These are phyloP conservation scores for Saccharomyces hybrid DNA, from an alignment of 1,139 yeast genomes.

Conservation along the genomic window DNA sequence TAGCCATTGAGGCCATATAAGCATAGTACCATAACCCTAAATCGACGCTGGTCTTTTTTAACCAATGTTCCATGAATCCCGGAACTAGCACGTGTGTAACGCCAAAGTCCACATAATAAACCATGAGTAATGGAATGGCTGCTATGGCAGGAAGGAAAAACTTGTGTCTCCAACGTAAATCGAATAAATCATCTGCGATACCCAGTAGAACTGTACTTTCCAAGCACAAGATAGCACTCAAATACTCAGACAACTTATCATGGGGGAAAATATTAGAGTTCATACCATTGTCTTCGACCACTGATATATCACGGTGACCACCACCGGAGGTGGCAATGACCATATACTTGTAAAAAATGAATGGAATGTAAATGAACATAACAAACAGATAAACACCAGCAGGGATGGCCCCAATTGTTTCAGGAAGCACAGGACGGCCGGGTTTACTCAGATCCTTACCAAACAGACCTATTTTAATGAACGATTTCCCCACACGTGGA, in stretches of 20 bases:
- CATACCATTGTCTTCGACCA: constrained; percentile 8
- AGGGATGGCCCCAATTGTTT: constrained; percentile 82
- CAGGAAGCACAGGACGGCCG: constrained; percentile 68
- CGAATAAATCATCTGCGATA: constrained; percentile 88
- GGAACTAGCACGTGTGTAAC: constrained; percentile 89
- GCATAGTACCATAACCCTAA: constrained; percentile 71
- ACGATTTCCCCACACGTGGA: constrained; percentile 58
- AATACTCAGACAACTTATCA: constrained; percentile 72
- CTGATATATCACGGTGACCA: constrained; percentile 40
- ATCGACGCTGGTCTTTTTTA: constrained; percentile 48
- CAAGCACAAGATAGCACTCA: constrained; percentile 75
- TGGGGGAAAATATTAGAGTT: constrained; percentile 56
- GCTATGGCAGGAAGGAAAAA: constrained; percentile 93
- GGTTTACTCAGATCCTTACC: constrained; percentile 79
- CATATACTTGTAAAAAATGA: constrained; percentile 73
- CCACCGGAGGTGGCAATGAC: constrained; percentile 53
- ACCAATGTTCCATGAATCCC: constrained; percentile 42
- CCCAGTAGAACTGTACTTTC: constrained; percentile 84
- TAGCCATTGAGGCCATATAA: constrained; percentile 87
- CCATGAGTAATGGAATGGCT: constrained; percentile 80
- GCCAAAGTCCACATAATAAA: constrained; percentile 90
- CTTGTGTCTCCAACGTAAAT: constrained; percentile 94
- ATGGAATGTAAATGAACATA: constrained; percentile 83
- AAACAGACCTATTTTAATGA: constrained; percentile 66
- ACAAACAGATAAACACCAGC: constrained; percentile 73